These are phyloP conservation scores for Tephrocybe rancida DNA, from an alignment of 768 basidiomycete genomes.

Conservation along the genomic window DNA sequence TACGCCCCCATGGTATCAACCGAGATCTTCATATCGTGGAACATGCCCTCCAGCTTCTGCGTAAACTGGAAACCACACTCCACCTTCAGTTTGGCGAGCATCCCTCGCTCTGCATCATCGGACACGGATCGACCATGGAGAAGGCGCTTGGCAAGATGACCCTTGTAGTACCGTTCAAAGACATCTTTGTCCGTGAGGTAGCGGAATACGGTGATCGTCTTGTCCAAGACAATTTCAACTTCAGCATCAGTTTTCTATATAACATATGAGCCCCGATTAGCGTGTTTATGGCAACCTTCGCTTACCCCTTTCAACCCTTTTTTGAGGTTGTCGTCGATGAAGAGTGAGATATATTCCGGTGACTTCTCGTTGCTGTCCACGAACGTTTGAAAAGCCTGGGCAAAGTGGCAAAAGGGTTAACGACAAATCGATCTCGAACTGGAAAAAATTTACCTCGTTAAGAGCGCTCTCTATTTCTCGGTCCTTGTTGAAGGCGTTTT, in stretches of 20 bases:
- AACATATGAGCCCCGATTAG: slow-evolving; percentile 5
- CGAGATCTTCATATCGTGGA: slow-evolving; percentile 93
- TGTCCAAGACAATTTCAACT: slow-evolving; percentile 87
- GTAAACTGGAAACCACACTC: slow-evolving; percentile 98
- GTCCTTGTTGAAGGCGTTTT: slow-evolving; percentile 68
- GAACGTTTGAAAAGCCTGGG: slow-evolving; percentile 89
- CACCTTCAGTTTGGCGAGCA: slow-evolving; percentile 96
- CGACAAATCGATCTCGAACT: not conserved
- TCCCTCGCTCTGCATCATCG: slow-evolving; percentile 96
- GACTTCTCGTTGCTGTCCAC: slow-evolving; percentile 87
- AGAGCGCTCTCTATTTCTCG: slow-evolving; percentile 78
- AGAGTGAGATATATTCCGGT: slow-evolving; percentile 94
- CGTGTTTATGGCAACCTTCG: slow-evolving; percentile 8
- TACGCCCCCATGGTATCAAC: slow-evolving; percentile 81
- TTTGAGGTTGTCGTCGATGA: slow-evolving; percentile 95
- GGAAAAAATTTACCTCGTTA: slow-evolving; percentile 68
- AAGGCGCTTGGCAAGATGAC: slow-evolving; percentile 91
- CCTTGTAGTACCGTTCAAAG: slow-evolving; percentile 98
- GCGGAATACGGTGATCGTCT: slow-evolving; percentile 95
- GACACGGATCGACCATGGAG: slow-evolving; percentile 86
- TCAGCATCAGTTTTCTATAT: slow-evolving; percentile 91
- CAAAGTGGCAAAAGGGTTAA: not conserved
- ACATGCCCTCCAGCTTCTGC: slow-evolving; percentile 98
- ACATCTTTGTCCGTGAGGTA: slow-evolving; percentile 95
- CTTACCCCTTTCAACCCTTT: slow-evolving; percentile 93